Percentiles rank a stretch among this genome's conserved stretches.
These are phyloP conservation scores for Cardiosporidium cionae DNA, from an alignment of 169 alveolate genomes.

Conservation along the genomic window DNA sequence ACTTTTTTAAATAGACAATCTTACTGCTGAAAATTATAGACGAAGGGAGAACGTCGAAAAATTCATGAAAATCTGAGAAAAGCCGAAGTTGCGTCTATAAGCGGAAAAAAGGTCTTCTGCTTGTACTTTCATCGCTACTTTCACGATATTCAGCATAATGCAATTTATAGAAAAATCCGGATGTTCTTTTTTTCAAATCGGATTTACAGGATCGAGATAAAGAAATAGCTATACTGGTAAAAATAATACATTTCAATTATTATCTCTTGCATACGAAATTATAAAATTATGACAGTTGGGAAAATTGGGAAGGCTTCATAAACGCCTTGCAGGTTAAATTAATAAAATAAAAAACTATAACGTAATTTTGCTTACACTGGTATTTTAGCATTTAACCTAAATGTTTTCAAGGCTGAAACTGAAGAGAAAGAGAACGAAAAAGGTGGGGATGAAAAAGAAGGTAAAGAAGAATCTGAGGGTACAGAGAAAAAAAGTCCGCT, in stretches of 20 bases:
- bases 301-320: background rate
- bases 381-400: background rate
- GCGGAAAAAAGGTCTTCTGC: background rate
- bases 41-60: conserved; percentile 11
- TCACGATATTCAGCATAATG: background rate
- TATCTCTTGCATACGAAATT: background rate
- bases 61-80: conserved; percentile 26
- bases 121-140: background rate
- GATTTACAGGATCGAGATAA: background rate
- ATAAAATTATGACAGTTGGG: background rate
- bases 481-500: background rate
- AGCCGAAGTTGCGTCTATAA: background rate
- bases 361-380: background rate
- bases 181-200: background rate
- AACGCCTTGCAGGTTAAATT: background rate
- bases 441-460: background rate
- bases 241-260: background rate
- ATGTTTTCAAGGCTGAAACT: background rate
- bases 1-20: background rate
- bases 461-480: background rate
- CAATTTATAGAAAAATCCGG: background rate
- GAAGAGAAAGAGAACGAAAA: background rate
- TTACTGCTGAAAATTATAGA: background rate
- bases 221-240: background rate
- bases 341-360: background rate